Percentiles rank a stretch among this genome's conserved stretches.
These are phyloP conservation scores for Sordariomycetes sp. DNA, from an alignment of 2,329 filamentous ascomycete genomes.

Conservation along the genomic window DNA sequence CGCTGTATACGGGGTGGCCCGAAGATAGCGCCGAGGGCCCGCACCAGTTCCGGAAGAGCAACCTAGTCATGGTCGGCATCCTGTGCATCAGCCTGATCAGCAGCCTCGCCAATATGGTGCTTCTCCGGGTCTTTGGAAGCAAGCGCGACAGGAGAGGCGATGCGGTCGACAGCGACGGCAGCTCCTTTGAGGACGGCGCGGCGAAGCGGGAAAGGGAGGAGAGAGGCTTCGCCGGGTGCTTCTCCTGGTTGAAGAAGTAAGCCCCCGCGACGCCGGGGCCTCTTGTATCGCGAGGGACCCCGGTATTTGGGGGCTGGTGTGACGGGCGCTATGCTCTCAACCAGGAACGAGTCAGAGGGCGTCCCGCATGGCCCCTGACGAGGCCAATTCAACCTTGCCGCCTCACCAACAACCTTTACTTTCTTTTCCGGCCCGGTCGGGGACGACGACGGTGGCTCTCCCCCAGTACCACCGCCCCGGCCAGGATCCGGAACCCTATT, in stretches of 20 bases:
- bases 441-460: background rate
- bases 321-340: background rate
- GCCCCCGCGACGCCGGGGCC: background rate
- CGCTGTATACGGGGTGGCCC: conserved; percentile 79
- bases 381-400: background rate
- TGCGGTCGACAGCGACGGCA: conserved; percentile 22
- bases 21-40: conserved; percentile 59
- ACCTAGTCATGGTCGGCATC: conserved; percentile 81
- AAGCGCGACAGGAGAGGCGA: conserved; percentile 34
- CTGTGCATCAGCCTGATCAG: conserved; percentile 66
- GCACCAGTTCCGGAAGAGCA: conserved; percentile 70
- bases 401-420: background rate
- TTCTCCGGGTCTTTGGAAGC: conserved; percentile 51
- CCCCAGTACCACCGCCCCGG: background rate
- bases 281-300: background rate
- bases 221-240: conserved; percentile 42
- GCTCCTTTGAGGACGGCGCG: conserved; percentile 47
- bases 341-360: background rate
- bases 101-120: conserved; percentile 55
- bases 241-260: conserved; percentile 19
- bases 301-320: background rate
- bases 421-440: background rate
- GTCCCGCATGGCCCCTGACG: background rate
- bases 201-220: conserved; percentile 46
- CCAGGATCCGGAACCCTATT: background rate